A percentile compares a stretch with the other conserved stretches of the same genome.
These are phyloP conservation scores for Penicillium simplicissimum DNA, from an alignment of 495 filamentous ascomycete species.

Conservation along the genomic window DNA sequence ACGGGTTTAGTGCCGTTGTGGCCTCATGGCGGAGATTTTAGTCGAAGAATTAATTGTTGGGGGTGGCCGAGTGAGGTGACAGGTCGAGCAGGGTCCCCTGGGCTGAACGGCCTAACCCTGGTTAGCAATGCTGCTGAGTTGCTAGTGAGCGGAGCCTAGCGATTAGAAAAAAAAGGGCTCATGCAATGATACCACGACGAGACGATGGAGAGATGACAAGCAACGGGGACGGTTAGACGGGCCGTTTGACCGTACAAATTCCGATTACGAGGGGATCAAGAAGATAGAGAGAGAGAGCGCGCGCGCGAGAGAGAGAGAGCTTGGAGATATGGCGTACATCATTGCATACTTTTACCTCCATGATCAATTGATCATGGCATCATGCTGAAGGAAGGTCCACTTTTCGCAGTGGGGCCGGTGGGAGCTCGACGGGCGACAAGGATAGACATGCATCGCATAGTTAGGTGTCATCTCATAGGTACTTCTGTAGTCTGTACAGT, in stretches of 20 bases:
- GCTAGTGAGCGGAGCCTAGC: background rate
- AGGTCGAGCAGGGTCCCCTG: background rate
- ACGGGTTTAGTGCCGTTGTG: background rate
- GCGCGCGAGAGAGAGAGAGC: background rate
- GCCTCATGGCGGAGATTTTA: background rate
- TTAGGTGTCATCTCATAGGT: background rate
- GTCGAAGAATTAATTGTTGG: background rate
- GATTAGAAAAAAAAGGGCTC: background rate
- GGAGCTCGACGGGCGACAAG: background rate
- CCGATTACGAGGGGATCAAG: background rate
- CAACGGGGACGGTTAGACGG: conserved; percentile 29
- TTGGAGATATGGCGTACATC: background rate
- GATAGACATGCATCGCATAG: background rate
- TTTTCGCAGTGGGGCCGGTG: background rate
- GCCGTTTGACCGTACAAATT: conserved; percentile 25
- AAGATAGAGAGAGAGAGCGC: background rate
- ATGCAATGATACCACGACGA: background rate
- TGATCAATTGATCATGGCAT: too few species aligned
- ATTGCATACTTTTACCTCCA: background rate
- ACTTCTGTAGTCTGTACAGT: conserved; percentile 12
- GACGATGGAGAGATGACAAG: background rate
- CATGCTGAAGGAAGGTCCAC: background rate
- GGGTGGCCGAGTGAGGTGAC: too few species aligned
- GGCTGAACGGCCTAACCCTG: background rate
- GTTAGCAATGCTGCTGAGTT: background rate